Evolutionary conservation across 352 stramenopile genomes (phyloP), one percentile per base, ranked within the genome.

Genomic region (Pythium aristosporum): DNA sequence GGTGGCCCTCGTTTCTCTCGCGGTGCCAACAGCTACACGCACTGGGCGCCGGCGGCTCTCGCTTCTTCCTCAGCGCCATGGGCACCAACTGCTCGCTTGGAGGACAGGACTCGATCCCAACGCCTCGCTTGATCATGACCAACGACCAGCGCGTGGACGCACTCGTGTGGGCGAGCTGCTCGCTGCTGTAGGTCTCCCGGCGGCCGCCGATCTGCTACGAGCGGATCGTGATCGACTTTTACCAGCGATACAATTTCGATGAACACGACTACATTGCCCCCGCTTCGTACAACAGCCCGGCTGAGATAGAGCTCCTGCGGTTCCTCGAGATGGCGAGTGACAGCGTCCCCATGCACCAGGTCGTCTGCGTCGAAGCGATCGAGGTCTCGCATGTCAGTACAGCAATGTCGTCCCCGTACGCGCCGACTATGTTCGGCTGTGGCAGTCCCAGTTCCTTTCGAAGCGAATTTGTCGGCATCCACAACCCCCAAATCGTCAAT

Each of bases 141-240:
- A 76, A 67, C 28, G 76, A 74, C 52, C 46, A 82, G 5, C 76
- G 79, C 1, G 65, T 61, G 5, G 79, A 88, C 59, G 64, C 77
- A 25, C 76, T 85, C 69, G 73, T 74, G 0, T 86, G 76, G 76
- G 74, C 75, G 3, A 69, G 71, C 8, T 88, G 79, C 52, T 62
- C 77, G 30, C 49, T 86, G 36, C 56, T 88, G 16, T 75, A 75
- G 39, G 28, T 65, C 4, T 61, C 76, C 16, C 68, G 75, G 13
- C 59, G 71, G 11, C 75, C 77, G 10, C 62, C 68, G 3, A 12
- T 86, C 16, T 88, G 79, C 56, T 71, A 80, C 10, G 68, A 76
- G 20, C 58, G 59, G 15, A 76, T 83, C 61, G 70, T 87, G 21
- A 75, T 63, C 0, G 63, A 32, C 0, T 88, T 86, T 46, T 34